Conservation (phyloP, 306 rosid genomes). For the Prinsepia uniflora region DNA sequence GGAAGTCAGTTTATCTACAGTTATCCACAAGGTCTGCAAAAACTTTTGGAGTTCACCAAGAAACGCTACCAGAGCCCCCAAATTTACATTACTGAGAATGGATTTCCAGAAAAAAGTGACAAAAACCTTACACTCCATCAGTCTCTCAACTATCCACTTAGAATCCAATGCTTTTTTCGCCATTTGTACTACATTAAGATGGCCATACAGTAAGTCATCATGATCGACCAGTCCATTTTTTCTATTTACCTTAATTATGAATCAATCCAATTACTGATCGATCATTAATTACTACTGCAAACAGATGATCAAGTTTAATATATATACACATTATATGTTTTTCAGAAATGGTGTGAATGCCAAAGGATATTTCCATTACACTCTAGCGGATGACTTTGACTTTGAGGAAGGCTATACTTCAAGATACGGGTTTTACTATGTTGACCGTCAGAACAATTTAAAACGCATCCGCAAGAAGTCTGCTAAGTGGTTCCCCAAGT, state of each 20-base stretch:
- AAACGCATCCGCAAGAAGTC: conserved; percentile 13
- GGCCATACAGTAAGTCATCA: conserved; percentile 33
- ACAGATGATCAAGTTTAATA: too few relatives aligned
- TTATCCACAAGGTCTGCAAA: conserved; percentile 30
- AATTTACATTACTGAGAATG: conserved; percentile 25
- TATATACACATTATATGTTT: too few relatives aligned
- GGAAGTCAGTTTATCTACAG: conserved; percentile 7
- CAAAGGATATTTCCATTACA: conserved; percentile 28
- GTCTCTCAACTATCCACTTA: conserved; percentile 24
- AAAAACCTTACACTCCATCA: not conserved
- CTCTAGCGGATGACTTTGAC: conserved; percentile 28
- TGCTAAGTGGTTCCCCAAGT: conserved; percentile 5
- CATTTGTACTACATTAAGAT: conserved; percentile 19
- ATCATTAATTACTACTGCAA: too few relatives aligned
- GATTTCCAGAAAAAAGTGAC: not conserved
- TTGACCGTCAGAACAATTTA: conserved; percentile 19
- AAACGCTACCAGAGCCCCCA: conserved; percentile 16
- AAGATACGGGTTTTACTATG: conserved; percentile 25
- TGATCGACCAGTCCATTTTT: too few relatives aligned
- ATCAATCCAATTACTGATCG: too few relatives aligned
- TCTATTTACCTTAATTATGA: too few relatives aligned
- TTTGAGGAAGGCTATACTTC: conserved; percentile 13
- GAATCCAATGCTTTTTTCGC: conserved; percentile 9
- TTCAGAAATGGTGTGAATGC: conserved; percentile 31
- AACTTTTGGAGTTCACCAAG: conserved; percentile 28